Percentiles rank a stretch among this genome's conserved stretches.
phyloP scores from a whole-genome alignment of 2,329 filamentous ascomycete species.

The Fusarium acutatum region DNA sequence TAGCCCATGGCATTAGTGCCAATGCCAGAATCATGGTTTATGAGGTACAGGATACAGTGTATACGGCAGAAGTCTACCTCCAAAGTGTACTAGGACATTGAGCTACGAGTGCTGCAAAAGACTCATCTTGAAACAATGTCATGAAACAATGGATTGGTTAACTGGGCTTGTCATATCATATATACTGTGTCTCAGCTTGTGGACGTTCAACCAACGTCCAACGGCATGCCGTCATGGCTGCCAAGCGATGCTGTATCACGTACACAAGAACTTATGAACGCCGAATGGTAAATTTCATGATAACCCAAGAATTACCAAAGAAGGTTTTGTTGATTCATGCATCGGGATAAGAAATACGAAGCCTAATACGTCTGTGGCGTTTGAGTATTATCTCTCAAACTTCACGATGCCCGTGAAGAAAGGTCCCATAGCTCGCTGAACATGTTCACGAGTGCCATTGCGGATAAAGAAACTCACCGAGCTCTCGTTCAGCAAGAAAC shows the following conservation, averaged over 20 bases:
- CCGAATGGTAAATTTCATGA: no score
- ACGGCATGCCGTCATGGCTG: neutral
- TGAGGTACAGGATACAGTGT: neutral
- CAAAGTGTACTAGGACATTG: neutral
- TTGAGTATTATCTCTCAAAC: neutral
- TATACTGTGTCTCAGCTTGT: neutral
- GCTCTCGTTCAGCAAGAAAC: fast-evolving
- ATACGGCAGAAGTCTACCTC: neutral
- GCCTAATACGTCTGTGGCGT: neutral
- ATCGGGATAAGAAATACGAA: neutral
- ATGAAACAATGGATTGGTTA: fast-evolving
- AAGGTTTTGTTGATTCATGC: fast-evolving
- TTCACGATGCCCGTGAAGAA: neutral
- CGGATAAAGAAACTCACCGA: neutral
- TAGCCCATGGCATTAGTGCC: fast-evolving
- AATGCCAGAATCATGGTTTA: neutral
- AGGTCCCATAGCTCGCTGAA: neutral
- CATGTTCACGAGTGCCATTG: neutral
- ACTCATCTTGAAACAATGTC: fast-evolving
- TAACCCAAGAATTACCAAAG: neutral
- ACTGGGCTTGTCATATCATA: neutral
- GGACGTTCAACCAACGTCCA: neutral
- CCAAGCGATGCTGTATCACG: neutral
- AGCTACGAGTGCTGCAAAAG: neutral
- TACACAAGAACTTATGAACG: no score